These are phyloP conservation scores for Botrytis elliptica DNA, from an alignment of 2,329 filamentous ascomycete species.

Conservation along the genomic window DNA sequence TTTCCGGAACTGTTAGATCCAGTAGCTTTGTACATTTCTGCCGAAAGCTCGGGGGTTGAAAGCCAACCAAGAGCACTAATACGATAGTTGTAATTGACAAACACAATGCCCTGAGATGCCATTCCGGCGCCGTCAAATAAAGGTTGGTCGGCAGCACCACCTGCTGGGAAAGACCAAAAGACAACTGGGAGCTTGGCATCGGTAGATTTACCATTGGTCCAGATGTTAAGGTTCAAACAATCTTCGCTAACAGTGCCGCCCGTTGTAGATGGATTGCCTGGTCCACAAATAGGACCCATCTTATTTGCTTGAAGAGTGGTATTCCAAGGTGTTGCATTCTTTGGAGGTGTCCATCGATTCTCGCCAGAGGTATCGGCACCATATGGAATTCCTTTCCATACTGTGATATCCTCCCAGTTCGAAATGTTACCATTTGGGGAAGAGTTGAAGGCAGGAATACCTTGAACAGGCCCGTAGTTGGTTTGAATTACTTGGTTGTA, in stretches of 20 bases:
- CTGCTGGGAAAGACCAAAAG: constrained; percentile 37
- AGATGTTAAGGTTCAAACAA: constrained; percentile 47
- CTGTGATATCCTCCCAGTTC: constrained; percentile 34
- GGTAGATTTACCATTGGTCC: constrained; percentile 34
- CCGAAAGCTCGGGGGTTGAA: constrained; percentile 40
- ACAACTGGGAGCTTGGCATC: constrained; percentile 35
- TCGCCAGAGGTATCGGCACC: constrained; percentile 43
- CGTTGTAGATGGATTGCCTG: constrained; percentile 29
- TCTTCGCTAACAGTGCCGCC: constrained; percentile 40
- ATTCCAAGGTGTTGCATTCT: constrained; percentile 30
- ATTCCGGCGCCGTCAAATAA: constrained; percentile 31
- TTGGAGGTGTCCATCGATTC: constrained; percentile 42
- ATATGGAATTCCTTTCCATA: constrained; percentile 12
- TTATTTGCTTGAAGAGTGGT: constrained; percentile 31
- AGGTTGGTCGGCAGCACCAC: constrained; percentile 24
- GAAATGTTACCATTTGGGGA: constrained; percentile 18
- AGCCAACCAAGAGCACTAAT: constrained; percentile 62
- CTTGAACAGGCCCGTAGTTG: constrained; percentile 24
- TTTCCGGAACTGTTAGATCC: constrained; percentile 34
- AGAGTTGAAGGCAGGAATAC: constrained; percentile 24
- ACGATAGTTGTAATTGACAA: constrained; percentile 61
- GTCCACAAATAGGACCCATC: constrained; percentile 36
- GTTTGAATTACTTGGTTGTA: constrained; percentile 25
- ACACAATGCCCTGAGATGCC: constrained; percentile 42
- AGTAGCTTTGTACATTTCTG: constrained; percentile 23